These are phyloP conservation scores for Singerocomus inundabilis DNA, from an alignment of 1,284 basidiomycete genomes.

Conservation along the genomic window DNA sequence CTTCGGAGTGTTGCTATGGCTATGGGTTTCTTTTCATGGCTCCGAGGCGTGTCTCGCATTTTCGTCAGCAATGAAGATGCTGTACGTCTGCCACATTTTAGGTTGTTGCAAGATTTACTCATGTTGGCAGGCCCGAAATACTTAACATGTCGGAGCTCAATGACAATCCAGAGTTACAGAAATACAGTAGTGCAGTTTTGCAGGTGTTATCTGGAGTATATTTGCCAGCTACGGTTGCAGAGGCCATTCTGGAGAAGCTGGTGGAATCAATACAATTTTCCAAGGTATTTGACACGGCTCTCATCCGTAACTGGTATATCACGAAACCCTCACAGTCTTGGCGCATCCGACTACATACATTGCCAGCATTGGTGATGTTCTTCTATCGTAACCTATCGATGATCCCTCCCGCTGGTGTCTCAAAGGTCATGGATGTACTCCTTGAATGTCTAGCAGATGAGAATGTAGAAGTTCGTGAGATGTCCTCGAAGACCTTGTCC, in stretches of 20 bases:
- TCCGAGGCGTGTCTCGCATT: conserved; percentile 67
- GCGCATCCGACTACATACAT: conserved; percentile 72
- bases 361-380: conserved; percentile 77
- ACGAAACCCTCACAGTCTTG: conserved; percentile 54
- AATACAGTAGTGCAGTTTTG: conserved; percentile 71
- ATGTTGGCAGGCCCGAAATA: conserved; percentile 61
- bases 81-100: conserved; percentile 50
- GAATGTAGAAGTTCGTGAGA: conserved; percentile 93
- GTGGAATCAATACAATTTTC: conserved; percentile 69
- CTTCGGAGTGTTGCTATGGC: conserved; percentile 69
- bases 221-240: conserved; percentile 61
- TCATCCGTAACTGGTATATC: conserved; percentile 1
- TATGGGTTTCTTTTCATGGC: conserved; percentile 73
- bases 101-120: conserved; percentile 8
- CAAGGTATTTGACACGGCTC: conserved; percentile 42
- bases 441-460: conserved; percentile 84
- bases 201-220: conserved; percentile 72
- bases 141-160: conserved; percentile 80
- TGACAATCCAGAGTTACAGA: conserved; percentile 70
- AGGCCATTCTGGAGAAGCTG: conserved; percentile 58
- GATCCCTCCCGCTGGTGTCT: conserved; percentile 65
- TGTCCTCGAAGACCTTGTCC: conserved; percentile 87
- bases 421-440: conserved; percentile 76
- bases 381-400: conserved; percentile 84
- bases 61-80: conserved; percentile 71